Evolutionary conservation across 2,329 filamentous ascomycete species (phyloP).

Genomic region (Pyrenochaeta sp.): DNA sequence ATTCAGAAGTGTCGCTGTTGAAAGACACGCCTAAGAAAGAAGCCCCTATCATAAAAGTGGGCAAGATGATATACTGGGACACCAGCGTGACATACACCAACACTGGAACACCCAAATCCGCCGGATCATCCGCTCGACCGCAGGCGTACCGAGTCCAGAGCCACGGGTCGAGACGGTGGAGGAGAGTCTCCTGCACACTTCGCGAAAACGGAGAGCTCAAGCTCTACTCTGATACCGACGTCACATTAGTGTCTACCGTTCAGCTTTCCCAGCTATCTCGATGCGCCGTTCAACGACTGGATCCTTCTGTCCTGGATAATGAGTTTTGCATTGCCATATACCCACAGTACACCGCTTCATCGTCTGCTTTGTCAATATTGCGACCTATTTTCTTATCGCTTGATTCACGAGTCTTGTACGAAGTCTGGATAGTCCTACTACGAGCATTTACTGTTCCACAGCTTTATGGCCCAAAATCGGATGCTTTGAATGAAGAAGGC

Average conservation of each 20-base stretch:
- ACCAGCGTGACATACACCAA: conserved; percentile 63
- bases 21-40: conserved; percentile 75
- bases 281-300: conserved; percentile 87
- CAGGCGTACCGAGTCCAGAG: conserved; percentile 64
- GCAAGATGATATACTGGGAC: conserved; percentile 73
- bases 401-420: conserved; percentile 87
- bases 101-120: conserved; percentile 45
- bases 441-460: conserved; percentile 92
- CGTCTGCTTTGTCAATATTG: conserved; percentile 76
- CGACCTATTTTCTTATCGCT: conserved; percentile 90
- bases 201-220: conserved; percentile 96
- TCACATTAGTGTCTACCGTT: conserved; percentile 79
- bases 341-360: conserved; percentile 82
- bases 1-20: conserved; percentile 59
- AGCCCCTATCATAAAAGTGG: conserved; percentile 88
- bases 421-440: conserved; percentile 94
- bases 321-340: conserved; percentile 96
- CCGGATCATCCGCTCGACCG: conserved; percentile 48
- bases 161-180: conserved; percentile 73
- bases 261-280: conserved; percentile 88
- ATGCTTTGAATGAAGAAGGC: conserved; percentile 50
- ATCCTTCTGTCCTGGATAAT: conserved; percentile 88
- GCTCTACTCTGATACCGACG: conserved; percentile 85
- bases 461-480: conserved; percentile 74
- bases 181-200: conserved; percentile 87